These are phyloP conservation scores for Adansonia rubrostipa DNA, from an alignment of 441 rosid species.

Conservation along the genomic window DNA sequence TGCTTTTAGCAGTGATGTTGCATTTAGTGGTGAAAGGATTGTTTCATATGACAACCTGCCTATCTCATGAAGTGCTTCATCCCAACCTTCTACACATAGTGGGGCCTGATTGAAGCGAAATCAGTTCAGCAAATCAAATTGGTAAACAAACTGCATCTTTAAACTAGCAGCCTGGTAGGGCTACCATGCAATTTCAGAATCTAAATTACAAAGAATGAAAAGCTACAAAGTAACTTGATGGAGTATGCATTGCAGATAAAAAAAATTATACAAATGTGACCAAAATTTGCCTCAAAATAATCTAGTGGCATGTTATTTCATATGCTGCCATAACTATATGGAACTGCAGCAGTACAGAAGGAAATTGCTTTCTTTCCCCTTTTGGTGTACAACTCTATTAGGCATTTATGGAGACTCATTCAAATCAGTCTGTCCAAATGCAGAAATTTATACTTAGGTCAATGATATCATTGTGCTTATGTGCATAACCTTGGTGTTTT, in stretches of 20 bases:
- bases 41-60: slow-evolving; percentile 87
- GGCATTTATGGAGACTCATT: not conserved
- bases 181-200: not conserved
- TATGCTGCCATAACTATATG: not conserved
- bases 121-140: not conserved
- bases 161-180: not conserved
- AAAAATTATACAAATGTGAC: not conserved
- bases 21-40: slow-evolving; percentile 64
- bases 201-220: not conserved
- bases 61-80: slow-evolving; percentile 94
- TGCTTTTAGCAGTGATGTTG: slow-evolving; percentile 62
- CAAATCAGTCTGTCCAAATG: not conserved
- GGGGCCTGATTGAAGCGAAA: slow-evolving; percentile 61
- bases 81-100: slow-evolving; percentile 90
- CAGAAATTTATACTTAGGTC: not conserved
- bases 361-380: not conserved
- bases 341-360: not conserved
- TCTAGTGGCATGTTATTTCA: not conserved
- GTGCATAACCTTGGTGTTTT: not conserved
- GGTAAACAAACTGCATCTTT: slow-evolving; percentile 18
- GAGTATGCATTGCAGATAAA: not conserved
- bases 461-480: not conserved
- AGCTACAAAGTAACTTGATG: not conserved
- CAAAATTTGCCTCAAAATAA: not conserved
- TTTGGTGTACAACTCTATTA: not conserved